A percentile compares a stretch with the other conserved stretches of the same genome.
Evolutionary conservation across 83 land plant species (phyloP).

Genomic region (Thuja plicata): DNA sequence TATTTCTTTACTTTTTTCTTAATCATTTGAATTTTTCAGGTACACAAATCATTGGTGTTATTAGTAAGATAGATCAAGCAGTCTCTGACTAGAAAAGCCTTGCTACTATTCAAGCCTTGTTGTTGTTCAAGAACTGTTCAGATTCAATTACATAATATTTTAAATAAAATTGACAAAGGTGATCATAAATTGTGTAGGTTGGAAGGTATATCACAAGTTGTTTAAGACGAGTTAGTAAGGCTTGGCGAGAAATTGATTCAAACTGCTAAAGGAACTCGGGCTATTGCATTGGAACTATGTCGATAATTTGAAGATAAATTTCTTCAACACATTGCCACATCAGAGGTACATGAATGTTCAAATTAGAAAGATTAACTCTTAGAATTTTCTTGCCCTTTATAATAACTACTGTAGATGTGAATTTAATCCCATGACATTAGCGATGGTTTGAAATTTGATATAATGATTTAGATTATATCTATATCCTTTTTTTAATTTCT

Average conservation of each 20-base stretch:
- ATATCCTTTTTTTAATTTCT: background rate
- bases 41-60: constrained; percentile 89
- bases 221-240: constrained; percentile 87
- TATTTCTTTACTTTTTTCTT: background rate
- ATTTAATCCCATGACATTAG: background rate
- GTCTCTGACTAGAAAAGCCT: constrained; percentile 78
- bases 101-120: constrained; percentile 93
- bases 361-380: too few species aligned
- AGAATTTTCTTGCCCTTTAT: background rate
- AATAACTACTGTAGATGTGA: background rate
- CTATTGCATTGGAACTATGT: constrained; percentile 95
- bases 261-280: constrained; percentile 90
- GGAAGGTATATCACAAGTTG: constrained; percentile 88
- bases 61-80: constrained; percentile 98
- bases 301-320: constrained; percentile 99
- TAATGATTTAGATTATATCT: background rate
- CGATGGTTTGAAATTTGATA: too few species aligned
- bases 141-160: background rate
- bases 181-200: constrained; percentile 42
- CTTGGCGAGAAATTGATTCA: constrained; percentile 89
- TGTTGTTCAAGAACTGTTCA: constrained; percentile 25
- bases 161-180: background rate
- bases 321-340: constrained; percentile 78
- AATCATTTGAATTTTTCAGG: constrained; percentile 36
- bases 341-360: constrained; percentile 88